Percentiles rank a stretch among this genome's conserved stretches.
phyloP scores from a whole-genome alignment of 441 rosid species.

The Populus trichocarpa region DNA sequence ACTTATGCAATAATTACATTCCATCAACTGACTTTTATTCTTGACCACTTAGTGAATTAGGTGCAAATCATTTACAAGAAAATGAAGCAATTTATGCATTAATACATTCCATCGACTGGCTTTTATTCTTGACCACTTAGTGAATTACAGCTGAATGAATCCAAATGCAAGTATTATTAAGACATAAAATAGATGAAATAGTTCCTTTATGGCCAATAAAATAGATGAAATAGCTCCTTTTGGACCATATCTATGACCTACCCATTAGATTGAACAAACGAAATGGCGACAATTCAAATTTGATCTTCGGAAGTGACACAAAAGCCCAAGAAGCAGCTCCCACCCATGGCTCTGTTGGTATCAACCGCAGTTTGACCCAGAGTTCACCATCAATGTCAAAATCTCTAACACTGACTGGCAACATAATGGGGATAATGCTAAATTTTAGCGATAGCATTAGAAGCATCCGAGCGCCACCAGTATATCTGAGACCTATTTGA shows the following conservation, averaged over 20 bases:
- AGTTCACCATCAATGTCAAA: conserved; percentile 98
- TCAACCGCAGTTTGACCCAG: conserved; percentile 90
- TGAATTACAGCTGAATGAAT: background rate
- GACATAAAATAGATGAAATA: background rate
- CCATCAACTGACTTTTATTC: background rate
- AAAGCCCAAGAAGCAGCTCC: conserved; percentile 96
- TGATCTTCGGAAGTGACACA: conserved; percentile 93
- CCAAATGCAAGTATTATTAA: background rate
- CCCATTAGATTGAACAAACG: conserved; percentile 94
- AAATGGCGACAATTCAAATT: conserved; percentile 88
- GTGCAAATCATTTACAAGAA: too few species aligned
- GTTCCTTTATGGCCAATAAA: background rate
- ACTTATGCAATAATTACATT: background rate
- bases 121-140: background rate
- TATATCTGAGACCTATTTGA: conserved; percentile 90
- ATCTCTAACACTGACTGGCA: conserved; percentile 90
- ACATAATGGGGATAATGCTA: conserved; percentile 67
- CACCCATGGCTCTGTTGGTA: conserved; percentile 87
- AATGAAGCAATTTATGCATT: too few species aligned
- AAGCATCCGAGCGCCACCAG: conserved; percentile 93
- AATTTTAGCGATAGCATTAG: conserved; percentile 83
- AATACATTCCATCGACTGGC: too few species aligned
- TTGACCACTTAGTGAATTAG: background rate
- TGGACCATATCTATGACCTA: conserved; percentile 24
- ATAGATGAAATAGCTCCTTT: background rate